Evolutionary conservation across 2,329 filamentous ascomycete species (phyloP).

Genomic region (Colletotrichum tropicale): DNA sequence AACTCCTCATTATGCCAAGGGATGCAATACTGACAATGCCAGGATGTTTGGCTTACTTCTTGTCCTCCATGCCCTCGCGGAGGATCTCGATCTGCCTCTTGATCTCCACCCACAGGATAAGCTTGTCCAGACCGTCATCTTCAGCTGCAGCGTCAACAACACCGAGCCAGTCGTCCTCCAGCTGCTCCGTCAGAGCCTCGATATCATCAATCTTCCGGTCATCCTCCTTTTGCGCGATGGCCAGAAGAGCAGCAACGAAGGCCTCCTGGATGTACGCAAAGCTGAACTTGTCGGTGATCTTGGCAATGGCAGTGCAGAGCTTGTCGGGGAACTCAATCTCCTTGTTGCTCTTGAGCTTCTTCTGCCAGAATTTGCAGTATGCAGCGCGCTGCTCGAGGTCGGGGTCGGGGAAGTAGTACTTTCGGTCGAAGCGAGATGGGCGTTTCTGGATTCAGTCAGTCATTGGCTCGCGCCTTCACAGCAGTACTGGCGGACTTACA

Average conservation of each 20-base stretch:
- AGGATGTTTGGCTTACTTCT: conserved; percentile 1
- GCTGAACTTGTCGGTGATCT: conserved; percentile 68
- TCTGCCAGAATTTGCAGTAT: conserved; percentile 69
- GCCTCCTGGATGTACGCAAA: conserved; percentile 75
- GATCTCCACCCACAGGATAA: conserved; percentile 65
- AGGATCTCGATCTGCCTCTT: conserved; percentile 67
- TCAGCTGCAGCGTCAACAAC: conserved; percentile 25
- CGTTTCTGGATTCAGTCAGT: conserved; percentile 49
- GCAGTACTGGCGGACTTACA: conserved; percentile 31
- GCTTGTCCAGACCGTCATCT: conserved; percentile 48
- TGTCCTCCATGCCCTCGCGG: conserved; percentile 60
- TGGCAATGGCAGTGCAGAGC: conserved; percentile 62
- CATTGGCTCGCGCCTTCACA: too few species aligned
- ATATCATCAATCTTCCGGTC: conserved; percentile 24
- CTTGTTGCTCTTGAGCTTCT: conserved; percentile 59
- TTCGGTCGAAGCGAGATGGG: conserved; percentile 69
- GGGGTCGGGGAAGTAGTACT: conserved; percentile 68
- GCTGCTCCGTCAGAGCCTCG: conserved; percentile 30
- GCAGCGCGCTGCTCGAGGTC: conserved; percentile 55
- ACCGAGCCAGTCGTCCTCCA: conserved; percentile 42
- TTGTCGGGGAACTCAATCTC: conserved; percentile 64
- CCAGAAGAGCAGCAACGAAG: conserved; percentile 66
- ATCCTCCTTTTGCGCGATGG: conserved; percentile 50
- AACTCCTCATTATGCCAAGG: background rate
- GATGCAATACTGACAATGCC: background rate